Base-by-base conservation (phyloP, 192 early-diverging fungal species). In the Spinellus fusiger region DNA sequence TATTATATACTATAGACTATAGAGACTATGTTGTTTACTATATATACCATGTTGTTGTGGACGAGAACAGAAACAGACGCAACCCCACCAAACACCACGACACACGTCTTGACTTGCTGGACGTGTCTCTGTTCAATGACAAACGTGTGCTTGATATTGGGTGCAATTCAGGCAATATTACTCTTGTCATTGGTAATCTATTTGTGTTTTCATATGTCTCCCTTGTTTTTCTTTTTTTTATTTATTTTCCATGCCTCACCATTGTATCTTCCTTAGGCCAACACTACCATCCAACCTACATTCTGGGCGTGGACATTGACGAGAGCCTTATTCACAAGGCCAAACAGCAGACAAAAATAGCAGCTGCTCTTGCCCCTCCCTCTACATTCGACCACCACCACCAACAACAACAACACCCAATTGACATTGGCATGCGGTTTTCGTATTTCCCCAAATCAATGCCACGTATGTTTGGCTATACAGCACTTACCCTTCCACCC, bases 291-390 rank as follows among this genome's bases (percentile, higher is more conserved):
- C 84, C 91, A 1, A 15, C 5, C 2, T 65, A 59, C 64, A 79
- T 89, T 20, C 74, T 80, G 4, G 91, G 89, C 7, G 77, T 93
- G 7, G 91, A 93, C 62, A 82, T 93, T 50, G 91, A 93, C 59
- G 69, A 77, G 4, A 55, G 46, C 16, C 63, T 93, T 65, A 79
- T 91, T 48, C 52, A 58, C 6, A 80, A 82, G 31, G 91, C 91
- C 10, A 61, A 77, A 18, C 52, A 38, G 0, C 60, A 75, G 31
- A 54, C 82, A 26, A 62, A 63, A 9, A 58, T 76, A 18, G 59
- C 61, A 3, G 74, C 79, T 58, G 82, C 82, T 3, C 77, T 73
- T 9, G 23, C n/a, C n/a, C n/a, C n/a, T n/a, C n/a, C n/a, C n/a
- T n/a, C n/a, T n/a, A n/a, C n/a, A n/a, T n/a, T 33, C 3, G 33